Evolutionary conservation across 2,329 filamentous ascomycete species (phyloP).

Genomic region (Epichloe glyceriae): DNA sequence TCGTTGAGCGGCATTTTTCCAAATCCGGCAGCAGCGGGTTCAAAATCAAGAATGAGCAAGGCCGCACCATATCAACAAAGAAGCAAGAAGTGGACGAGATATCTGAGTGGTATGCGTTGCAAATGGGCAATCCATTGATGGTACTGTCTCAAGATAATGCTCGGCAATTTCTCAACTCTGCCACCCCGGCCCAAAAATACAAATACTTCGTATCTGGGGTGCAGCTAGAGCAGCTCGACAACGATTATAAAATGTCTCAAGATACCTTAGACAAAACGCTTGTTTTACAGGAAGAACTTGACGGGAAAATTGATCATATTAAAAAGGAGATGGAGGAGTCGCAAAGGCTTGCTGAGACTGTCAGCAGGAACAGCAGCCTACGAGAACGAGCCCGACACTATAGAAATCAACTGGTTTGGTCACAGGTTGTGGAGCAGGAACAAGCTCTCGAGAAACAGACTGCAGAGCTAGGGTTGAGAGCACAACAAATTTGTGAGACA

Average conservation of each 20-base stretch:
- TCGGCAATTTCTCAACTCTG: slow-evolving; percentile 79
- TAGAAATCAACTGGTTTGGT: slow-evolving; percentile 66
- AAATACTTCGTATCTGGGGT: slow-evolving; percentile 93
- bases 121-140: slow-evolving; percentile 95
- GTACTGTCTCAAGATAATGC: slow-evolving; percentile 93
- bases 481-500: slow-evolving; percentile 14
- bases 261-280: slow-evolving; percentile 59
- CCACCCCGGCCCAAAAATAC: slow-evolving; percentile 76
- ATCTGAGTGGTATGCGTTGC: slow-evolving; percentile 80
- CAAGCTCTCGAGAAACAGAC: slow-evolving; percentile 26
- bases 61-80: slow-evolving; percentile 64
- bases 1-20: slow-evolving; percentile 82
- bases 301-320: slow-evolving; percentile 19
- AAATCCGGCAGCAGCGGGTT: slow-evolving; percentile 65
- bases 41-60: slow-evolving; percentile 66
- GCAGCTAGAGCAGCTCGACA: slow-evolving; percentile 80
- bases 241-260: slow-evolving; percentile 76
- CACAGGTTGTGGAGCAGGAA: slow-evolving; percentile 71
- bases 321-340: slow-evolving; percentile 42
- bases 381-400: slow-evolving; percentile 46
- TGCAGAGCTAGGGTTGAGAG: slow-evolving; percentile 14
- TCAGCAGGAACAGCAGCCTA: slow-evolving; percentile 54
- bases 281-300: slow-evolving; percentile 23
- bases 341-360: slow-evolving; percentile 48
- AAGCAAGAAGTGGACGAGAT: slow-evolving; percentile 85